Evolutionary conservation across 768 basidiomycete species (phyloP).

Genomic region (Sutorius australiensis): DNA sequence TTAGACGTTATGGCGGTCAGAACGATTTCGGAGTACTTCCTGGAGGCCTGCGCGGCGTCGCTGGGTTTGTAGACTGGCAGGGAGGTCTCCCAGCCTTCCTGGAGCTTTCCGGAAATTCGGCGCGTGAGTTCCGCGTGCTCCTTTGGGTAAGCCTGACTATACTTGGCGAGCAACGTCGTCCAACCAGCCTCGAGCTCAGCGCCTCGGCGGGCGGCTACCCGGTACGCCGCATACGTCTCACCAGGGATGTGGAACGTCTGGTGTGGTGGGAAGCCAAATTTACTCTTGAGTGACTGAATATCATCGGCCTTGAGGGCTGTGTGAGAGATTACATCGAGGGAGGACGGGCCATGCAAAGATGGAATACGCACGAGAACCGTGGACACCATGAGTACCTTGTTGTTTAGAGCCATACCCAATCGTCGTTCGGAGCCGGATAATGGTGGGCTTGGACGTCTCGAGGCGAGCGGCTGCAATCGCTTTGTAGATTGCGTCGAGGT

Average conservation of each 20-base stretch:
- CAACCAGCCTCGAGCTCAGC: constrained; percentile 71
- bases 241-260: constrained; percentile 75
- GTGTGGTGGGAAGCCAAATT: constrained; percentile 78
- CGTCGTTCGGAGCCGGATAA: constrained; percentile 83
- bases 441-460: constrained; percentile 78
- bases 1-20: constrained; percentile 69
- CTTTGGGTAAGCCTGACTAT: constrained; percentile 73
- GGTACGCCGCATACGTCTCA: constrained; percentile 67
- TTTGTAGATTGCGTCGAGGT: constrained; percentile 70
- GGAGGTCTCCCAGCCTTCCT: constrained; percentile 79
- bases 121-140: constrained; percentile 86
- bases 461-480: constrained; percentile 76
- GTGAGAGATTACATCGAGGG: constrained; percentile 5
- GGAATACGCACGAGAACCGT: constrained; percentile 75
- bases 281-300: constrained; percentile 75
- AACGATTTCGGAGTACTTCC: constrained; percentile 90
- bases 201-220: constrained; percentile 64
- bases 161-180: constrained; percentile 63
- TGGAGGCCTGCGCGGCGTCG: constrained; percentile 84
- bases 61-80: constrained; percentile 82
- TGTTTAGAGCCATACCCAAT: constrained; percentile 93
- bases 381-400: constrained; percentile 92
- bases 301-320: constrained; percentile 91
- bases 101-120: constrained; percentile 78
- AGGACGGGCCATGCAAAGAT: not conserved